These are phyloP conservation scores for Talaromyces sp. DNA, from an alignment of 2,329 filamentous ascomycete species.

Conservation along the genomic window DNA sequence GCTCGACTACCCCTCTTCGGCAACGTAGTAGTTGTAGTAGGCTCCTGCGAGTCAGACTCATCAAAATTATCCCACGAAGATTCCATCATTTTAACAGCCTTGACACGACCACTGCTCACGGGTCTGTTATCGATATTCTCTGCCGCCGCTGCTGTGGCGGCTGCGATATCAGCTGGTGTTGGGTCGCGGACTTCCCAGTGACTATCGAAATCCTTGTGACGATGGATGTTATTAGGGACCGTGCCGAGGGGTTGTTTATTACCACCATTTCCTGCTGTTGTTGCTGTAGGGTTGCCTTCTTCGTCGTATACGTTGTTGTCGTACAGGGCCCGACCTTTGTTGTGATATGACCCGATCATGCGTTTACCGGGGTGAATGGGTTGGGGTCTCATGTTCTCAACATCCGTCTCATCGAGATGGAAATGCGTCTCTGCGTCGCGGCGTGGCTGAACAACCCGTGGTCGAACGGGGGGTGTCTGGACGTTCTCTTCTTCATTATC, in stretches of 20 bases:
- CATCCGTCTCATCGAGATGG: slow-evolving; percentile 71
- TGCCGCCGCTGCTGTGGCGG: slow-evolving; percentile 30
- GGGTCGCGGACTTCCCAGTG: slow-evolving; percentile 72
- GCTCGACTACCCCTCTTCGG: slow-evolving; percentile 22
- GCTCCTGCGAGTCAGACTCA: slow-evolving; percentile 13
- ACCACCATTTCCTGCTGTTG: background rate
- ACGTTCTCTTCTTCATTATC: slow-evolving; percentile 53
- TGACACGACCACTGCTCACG: slow-evolving; percentile 57
- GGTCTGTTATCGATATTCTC: slow-evolving; percentile 42
- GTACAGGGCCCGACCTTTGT: slow-evolving; percentile 68
- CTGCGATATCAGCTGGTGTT: slow-evolving; percentile 16
- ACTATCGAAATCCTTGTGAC: slow-evolving; percentile 68
- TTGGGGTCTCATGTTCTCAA: slow-evolving; percentile 45
- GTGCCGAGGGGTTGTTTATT: slow-evolving; percentile 50
- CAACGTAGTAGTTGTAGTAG: slow-evolving; percentile 21
- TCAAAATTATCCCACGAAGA: slow-evolving; percentile 48
- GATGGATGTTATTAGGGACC: slow-evolving; percentile 67
- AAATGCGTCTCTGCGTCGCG: slow-evolving; percentile 80
- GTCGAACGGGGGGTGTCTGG: slow-evolving; percentile 43
- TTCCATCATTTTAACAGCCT: slow-evolving; percentile 69
- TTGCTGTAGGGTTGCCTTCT: slow-evolving; percentile 44
- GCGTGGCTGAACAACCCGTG: slow-evolving; percentile 62
- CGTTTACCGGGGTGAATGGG: slow-evolving; percentile 18
- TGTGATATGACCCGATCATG: slow-evolving; percentile 50
- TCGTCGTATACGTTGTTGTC: slow-evolving; percentile 68